Evolutionary conservation across 2,329 filamentous ascomycete genomes (phyloP), one percentile per base, ranked within the genome.

Genomic region (Plectosphaerella plurivora): DNA sequence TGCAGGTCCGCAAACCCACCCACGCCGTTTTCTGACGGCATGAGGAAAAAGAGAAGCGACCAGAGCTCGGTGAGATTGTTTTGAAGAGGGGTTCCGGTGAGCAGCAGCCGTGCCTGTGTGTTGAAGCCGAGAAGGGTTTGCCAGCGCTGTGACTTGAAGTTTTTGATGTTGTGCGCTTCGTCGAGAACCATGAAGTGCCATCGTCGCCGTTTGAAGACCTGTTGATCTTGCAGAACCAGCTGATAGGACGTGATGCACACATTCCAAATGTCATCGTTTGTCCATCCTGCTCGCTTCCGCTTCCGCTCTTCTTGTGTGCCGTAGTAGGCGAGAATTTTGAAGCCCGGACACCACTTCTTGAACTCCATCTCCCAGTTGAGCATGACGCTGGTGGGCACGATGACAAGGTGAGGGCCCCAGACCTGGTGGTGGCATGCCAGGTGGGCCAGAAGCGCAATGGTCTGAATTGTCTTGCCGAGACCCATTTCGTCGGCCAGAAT

Each of bases 341-440:
- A 99, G 0, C 94, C 93, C 3, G 95, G 94, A 53, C 92, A 90
- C 84, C 93, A 99, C 68, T 99, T 99, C 66, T 97, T 97, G 79
- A 99, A 99, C 70, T 99, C 94, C 88, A 97, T 97, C 68, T 99
- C 95, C 94, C 94, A 99, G 66, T 99, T 99, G 58, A 99, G 83
- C 80, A 99, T 97, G 47, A 99, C 95, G 69, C 92, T 97, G 2
- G 94, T 99, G 1, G 94, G 94, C 2, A 99, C 94, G 55, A 99
- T 88, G 47, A 99, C 90, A 22, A 99, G 75, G 74, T 99, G 94
- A 1, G 94, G 91, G 0, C 95, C 94, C 95, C 94, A 99, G 5
- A 96, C 85, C 63, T 91, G 84, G 65, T 96, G 89, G 39, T 91
- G 81, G 56, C 92, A 92, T 9, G 95, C 94, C 36, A 99, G 78